Conservation (phyloP, 192 early-diverging fungal species). For the Chytriomyces confervae region DNA sequence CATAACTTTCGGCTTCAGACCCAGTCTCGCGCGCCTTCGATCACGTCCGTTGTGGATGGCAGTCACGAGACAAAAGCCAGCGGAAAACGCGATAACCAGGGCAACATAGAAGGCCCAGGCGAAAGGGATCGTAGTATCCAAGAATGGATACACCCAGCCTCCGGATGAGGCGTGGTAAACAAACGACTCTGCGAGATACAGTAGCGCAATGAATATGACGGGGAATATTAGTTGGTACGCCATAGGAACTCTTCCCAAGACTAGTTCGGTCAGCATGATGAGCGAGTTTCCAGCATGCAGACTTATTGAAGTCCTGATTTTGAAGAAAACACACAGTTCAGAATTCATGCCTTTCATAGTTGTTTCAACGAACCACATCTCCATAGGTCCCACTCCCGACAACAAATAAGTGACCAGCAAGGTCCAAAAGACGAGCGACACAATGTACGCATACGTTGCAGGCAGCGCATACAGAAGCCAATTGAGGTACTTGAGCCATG, state of each 20-base stretch:
- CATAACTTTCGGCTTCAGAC: no score
- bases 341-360: not conserved
- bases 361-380: not conserved
- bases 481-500: conserved; percentile 26
- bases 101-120: conserved; percentile 38
- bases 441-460: conserved; percentile 38
- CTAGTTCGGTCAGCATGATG: conserved; percentile 38
- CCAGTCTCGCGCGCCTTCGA: no score
- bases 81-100: conserved; percentile 22
- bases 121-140: conserved; percentile 36
- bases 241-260: conserved; percentile 37
- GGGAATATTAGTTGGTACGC: conserved; percentile 21
- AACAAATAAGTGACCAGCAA: conserved; percentile 29
- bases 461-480: conserved; percentile 43
- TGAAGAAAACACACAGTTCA: not conserved
- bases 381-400: not conserved
- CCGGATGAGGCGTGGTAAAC: conserved; percentile 37
- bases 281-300: conserved; percentile 37
- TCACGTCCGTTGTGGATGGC: no score
- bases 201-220: not conserved
- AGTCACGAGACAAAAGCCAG: conserved; percentile 26
- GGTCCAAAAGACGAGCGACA: conserved; percentile 43
- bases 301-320: not conserved
- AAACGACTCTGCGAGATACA: conserved; percentile 38
- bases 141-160: conserved; percentile 48